Base-by-base conservation (phyloP, 129 eudicot genomes). In the Scalesia atractyloides region DNA sequence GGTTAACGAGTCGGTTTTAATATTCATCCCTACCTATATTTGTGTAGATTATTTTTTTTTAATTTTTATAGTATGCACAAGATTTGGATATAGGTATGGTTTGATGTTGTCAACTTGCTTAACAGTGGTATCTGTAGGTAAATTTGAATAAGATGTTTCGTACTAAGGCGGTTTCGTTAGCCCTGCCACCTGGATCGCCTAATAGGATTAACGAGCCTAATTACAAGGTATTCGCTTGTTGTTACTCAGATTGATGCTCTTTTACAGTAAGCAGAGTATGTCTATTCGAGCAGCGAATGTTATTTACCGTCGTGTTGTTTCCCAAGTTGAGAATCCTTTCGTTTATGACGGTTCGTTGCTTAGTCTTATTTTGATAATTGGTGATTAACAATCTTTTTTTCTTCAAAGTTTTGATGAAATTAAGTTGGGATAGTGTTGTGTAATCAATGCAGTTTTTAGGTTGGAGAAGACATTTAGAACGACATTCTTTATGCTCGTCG, bases 381-480 rank as follows among this genome's bases (percentile, higher is more conserved):
- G 30, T 26, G 2, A 75, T 36, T 46, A 16, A 8, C 39, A 17
- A 2, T 37, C 17, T 22, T 59, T 49, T 59, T 49, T 50, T 3
- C 22, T 48, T 69, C 14, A 15, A 68, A 46, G 18, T 69, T 15
- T 33, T 43, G 33, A 26, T 39, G 2, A n/a, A 43, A 16, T 37
- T 37, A 18, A 30, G 70, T 66, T 46, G 7, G 48, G 13, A 33
- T 16, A 37, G 12, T 49, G 64, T n/a, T 33, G 6, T 76, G 73
- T 66, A 50, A 73, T 53, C 15, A 62, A 7, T 89, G 89, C 88
- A 92, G 96, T 76, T 43, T 92, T 92, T 80, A 83, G 88, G 85
- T 80, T 92, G 89, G 98, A 92, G 87, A 86, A 86, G 70, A 89
- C 91, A 68, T 92, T 92, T 56, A 92, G 82, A 83, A 92, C 96